Percentiles rank a stretch among this genome's conserved stretches.
These are phyloP conservation scores for Meira miltonrushii DNA, from an alignment of 1,284 basidiomycete species.

Conservation along the genomic window DNA sequence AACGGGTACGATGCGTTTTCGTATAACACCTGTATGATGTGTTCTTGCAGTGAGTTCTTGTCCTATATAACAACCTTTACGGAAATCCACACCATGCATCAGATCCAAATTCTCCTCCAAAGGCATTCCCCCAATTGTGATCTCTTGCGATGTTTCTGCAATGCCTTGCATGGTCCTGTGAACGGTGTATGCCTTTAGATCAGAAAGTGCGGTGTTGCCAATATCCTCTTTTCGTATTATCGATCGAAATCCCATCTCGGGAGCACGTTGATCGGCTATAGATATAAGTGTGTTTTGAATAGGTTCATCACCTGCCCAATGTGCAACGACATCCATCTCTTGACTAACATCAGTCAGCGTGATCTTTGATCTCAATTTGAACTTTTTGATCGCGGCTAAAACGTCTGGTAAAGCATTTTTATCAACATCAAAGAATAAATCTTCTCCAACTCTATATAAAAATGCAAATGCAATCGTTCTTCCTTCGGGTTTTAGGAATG, in stretches of 20 bases:
- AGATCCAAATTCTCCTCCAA: constrained; percentile 89
- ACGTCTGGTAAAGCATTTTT: constrained; percentile 58
- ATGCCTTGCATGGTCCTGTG: constrained; percentile 79
- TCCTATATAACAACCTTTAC: constrained; percentile 96
- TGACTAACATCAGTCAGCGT: constrained; percentile 68
- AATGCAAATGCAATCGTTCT: constrained; percentile 84
- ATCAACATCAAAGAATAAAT: constrained; percentile 69
- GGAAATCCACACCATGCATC: constrained; percentile 92
- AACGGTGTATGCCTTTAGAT: constrained; percentile 60
- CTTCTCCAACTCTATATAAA: constrained; percentile 61
- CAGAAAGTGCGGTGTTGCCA: background rate
- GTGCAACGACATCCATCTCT: constrained; percentile 71
- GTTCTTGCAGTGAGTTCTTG: constrained; percentile 96
- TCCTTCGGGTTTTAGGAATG: constrained; percentile 86
- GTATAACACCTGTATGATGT: constrained; percentile 84
- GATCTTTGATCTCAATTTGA: constrained; percentile 83
- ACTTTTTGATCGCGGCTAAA: constrained; percentile 68
- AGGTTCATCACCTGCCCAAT: constrained; percentile 58
- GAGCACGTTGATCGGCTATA: constrained; percentile 26
- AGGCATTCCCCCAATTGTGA: constrained; percentile 65
- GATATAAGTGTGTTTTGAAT: background rate
- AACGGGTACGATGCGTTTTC: constrained; percentile 85
- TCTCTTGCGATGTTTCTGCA: constrained; percentile 77
- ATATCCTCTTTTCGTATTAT: constrained; percentile 12
- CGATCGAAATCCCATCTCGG: constrained; percentile 34